phyloP scores from a whole-genome alignment of 441 rosid genomes.

The Pelargonium cotyledonis region DNA sequence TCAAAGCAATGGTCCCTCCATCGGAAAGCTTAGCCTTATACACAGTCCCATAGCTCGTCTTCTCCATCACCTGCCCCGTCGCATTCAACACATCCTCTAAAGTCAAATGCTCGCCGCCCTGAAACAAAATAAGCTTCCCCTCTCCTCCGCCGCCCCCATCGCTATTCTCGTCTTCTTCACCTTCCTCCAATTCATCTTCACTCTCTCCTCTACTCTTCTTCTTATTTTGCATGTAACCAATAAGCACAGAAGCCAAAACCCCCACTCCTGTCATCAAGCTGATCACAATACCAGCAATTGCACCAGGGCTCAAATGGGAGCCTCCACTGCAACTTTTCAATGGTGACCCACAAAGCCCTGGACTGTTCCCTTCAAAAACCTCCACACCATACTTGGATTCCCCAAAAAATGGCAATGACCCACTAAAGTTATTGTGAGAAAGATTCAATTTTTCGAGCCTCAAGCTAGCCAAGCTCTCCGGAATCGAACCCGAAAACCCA shows the following conservation, averaged over 20 bases:
- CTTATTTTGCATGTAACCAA: slow-evolving; percentile 85
- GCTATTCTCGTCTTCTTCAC: slow-evolving; percentile 52
- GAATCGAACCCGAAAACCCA: slow-evolving; percentile 58
- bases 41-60: slow-evolving; percentile 86
- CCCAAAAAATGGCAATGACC: slow-evolving; percentile 60
- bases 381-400: slow-evolving; percentile 57
- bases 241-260: slow-evolving; percentile 70
- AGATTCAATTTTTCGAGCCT: slow-evolving; percentile 67
- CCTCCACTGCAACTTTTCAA: slow-evolving; percentile 54
- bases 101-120: slow-evolving; percentile 92
- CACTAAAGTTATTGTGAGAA: slow-evolving; percentile 83
- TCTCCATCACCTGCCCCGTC: slow-evolving; percentile 90
- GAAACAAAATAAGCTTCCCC: slow-evolving; percentile 78
- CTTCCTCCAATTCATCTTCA: slow-evolving; percentile 73
- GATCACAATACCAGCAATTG: slow-evolving; percentile 89
- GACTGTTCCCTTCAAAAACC: slow-evolving; percentile 71
- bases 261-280: slow-evolving; percentile 86
- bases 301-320: slow-evolving; percentile 69
- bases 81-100: slow-evolving; percentile 91
- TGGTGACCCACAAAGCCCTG: slow-evolving; percentile 78
- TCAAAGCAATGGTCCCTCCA: slow-evolving; percentile 85
- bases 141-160: slow-evolving; percentile 24
- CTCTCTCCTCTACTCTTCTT: slow-evolving; percentile 53
- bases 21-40: slow-evolving; percentile 89
- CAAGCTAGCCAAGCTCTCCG: slow-evolving; percentile 45